These are phyloP conservation scores for Lepiota venenata DNA, from an alignment of 768 basidiomycete species.

Conservation along the genomic window DNA sequence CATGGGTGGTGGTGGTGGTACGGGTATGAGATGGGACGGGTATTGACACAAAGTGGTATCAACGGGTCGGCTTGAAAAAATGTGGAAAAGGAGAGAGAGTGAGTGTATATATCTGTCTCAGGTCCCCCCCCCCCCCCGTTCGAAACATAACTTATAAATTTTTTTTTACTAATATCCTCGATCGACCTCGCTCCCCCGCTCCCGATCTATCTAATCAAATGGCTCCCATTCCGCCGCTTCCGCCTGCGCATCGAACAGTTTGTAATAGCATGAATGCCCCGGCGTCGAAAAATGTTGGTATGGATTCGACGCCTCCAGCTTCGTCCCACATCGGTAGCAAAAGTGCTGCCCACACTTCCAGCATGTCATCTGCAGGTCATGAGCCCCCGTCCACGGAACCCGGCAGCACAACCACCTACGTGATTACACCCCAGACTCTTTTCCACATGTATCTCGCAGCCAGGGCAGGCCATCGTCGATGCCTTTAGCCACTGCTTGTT, in stretches of 20 bases:
- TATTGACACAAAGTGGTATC: slow-evolving; percentile 56
- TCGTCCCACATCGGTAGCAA: slow-evolving; percentile 74
- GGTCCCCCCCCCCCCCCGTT: slow-evolving; percentile 18
- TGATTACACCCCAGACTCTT: slow-evolving; percentile 86
- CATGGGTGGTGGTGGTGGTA: slow-evolving; percentile 42
- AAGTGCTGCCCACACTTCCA: slow-evolving; percentile 74
- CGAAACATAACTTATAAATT: slow-evolving; percentile 28
- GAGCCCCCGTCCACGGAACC: slow-evolving; percentile 8
- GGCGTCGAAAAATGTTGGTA: slow-evolving; percentile 67
- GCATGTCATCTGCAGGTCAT: slow-evolving; percentile 63
- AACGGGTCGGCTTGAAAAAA: slow-evolving; percentile 33
- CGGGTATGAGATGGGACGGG: slow-evolving; percentile 42
- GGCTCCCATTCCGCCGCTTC: slow-evolving; percentile 19
- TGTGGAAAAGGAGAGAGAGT: slow-evolving; percentile 26
- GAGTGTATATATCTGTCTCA: slow-evolving; percentile 28
- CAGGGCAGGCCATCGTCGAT: slow-evolving; percentile 70
- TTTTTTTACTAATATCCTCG: slow-evolving; percentile 4
- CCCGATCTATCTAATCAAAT: slow-evolving; percentile 15
- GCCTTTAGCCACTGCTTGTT: slow-evolving; percentile 71
- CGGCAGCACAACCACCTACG: slow-evolving; percentile 42
- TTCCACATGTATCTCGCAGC: slow-evolving; percentile 70
- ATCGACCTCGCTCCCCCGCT: slow-evolving; percentile 10
- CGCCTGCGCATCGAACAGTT: slow-evolving; percentile 56
- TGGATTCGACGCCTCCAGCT: slow-evolving; percentile 46
- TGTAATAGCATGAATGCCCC: slow-evolving; percentile 53